Evolutionary conservation across 257 asterid species (phyloP), one percentile per base, ranked within the genome.

Genomic region (Verbascum thapsus): DNA sequence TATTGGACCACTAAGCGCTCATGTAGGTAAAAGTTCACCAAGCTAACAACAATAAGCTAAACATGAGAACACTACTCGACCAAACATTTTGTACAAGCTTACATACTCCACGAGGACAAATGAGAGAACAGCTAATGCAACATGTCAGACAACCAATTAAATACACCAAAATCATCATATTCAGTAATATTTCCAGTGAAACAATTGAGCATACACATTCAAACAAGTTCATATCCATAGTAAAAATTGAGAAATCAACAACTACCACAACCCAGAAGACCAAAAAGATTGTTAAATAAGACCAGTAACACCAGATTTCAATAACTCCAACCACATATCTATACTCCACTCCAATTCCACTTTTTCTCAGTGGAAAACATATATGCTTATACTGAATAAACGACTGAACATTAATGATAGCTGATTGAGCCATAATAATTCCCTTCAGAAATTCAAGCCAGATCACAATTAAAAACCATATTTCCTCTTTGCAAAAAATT

Each of bases 31-130:
- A n/a, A n/a, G n/a, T n/a, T 72, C 70, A 63, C 67, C 78, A 67
- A 63, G 69, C 78, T 74, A 74, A 76, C 71, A 71, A 71, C 75
- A 71, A 67, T 58, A 71, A 63, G 69, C 80, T 78, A 71, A 64
- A 41, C 71, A 68, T 53, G 68, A 72, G 76, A 59, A 26, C 62
- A 12, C 68, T 30, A 26, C 51, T 13, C 67, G 64, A 64, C 34
- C 43, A 42, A 65, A 18, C 10, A 50, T n/a, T 63, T 57, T 9
- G 30, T 53, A 16, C 66, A 58, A 65, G 13, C 64, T 19, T 60
- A 73, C 15, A 55, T 55, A 23, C 22, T 2, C 30, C 40, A 26
- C 17, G 63, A 0, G 6, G 30, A 23, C 30, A 38, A 53, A 10
- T 39, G 32, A 45, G 38, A 59, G 5, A 23, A 47, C 41, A 22